Base-by-base conservation (phyloP, 345 rosid genomes). In the Crucihimalaya himalaica region DNA sequence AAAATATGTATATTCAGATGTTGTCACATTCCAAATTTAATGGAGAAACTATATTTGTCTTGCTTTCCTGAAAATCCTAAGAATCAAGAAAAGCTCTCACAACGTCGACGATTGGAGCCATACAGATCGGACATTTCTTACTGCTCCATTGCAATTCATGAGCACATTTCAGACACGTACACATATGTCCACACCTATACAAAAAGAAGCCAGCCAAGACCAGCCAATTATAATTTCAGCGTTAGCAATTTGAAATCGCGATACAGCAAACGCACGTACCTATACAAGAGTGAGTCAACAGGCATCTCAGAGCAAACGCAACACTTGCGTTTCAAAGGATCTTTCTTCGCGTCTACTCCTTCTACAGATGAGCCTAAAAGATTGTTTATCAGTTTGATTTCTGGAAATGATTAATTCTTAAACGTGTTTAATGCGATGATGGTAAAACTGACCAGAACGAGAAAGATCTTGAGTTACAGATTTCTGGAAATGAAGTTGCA, bases 181-280 rank as follows among this genome's bases (percentile, higher is more conserved):
- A 90, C 91, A 93, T 89, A 81, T 93, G 98, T 51, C 98, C 97
- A 57, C 98, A 91, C 82, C 94, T 92, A 72, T 63, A 60, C 12
- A 4, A 25, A 16, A 15, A 5, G 16, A n/a, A 16, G 8, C 31
- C 2, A 45, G 5, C 5, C 56, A 70, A 61, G 8, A 52, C 5
- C 28, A n/a, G 1, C 25, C 12, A 61, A 18, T 54, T 35, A 61
- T 42, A 8, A 35, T 13, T 58, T 34, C 25, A 64, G 21, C 14
- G 31, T 77, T 51, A 56, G 62, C 9, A 11, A 20, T 53, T 61
- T 19, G 3, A 16, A 63, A 47, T 5, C 8, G 5, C 11, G 48
- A 39, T 37, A 16, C 40, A 5, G 40, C 19, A 72, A 45, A 46
- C 40, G 46, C 42, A 51, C 43, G 25, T 66, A 94, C 97, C 97